phyloP scores from a whole-genome alignment of 83 land plant species.

The Larix sibirica region DNA sequence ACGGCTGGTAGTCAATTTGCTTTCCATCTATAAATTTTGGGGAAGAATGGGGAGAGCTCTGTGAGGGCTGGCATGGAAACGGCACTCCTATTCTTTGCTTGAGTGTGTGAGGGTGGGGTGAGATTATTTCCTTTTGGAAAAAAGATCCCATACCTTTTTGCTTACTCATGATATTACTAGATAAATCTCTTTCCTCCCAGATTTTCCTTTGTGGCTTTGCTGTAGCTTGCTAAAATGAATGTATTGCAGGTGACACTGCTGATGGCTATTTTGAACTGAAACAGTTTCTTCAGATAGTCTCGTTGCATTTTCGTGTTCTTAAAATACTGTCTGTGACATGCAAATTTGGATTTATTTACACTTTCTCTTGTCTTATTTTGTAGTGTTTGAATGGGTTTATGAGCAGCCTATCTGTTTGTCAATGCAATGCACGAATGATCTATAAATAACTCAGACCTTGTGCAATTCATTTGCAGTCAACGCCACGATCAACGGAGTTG shows the following conservation, averaged over 20 bases:
- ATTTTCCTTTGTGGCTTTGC: neutral
- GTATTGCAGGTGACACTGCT: neutral
- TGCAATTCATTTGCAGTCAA: conserved; percentile 8
- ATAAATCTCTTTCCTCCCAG: neutral
- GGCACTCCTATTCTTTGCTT: too few relatives aligned
- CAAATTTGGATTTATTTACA: neutral
- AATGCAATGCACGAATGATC: neutral
- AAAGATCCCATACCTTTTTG: neutral
- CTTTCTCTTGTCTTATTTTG: neutral
- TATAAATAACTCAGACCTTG: neutral
- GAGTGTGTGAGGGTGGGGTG: too few relatives aligned
- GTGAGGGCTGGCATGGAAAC: too few relatives aligned
- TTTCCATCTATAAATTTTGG: too few relatives aligned
- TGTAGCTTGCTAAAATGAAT: neutral
- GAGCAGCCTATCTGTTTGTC: neutral
- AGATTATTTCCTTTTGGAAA: too few relatives aligned
- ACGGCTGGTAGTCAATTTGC: too few relatives aligned
- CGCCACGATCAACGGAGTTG: neutral
- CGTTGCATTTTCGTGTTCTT: neutral
- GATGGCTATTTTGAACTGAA: neutral
- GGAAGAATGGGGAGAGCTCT: too few relatives aligned
- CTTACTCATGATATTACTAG: neutral
- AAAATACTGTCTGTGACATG: neutral
- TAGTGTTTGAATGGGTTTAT: neutral
- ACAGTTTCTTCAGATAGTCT: neutral